phyloP scores from a whole-genome alignment of 75 land plant genomes.

The Pseudotsuga menziesii region DNA sequence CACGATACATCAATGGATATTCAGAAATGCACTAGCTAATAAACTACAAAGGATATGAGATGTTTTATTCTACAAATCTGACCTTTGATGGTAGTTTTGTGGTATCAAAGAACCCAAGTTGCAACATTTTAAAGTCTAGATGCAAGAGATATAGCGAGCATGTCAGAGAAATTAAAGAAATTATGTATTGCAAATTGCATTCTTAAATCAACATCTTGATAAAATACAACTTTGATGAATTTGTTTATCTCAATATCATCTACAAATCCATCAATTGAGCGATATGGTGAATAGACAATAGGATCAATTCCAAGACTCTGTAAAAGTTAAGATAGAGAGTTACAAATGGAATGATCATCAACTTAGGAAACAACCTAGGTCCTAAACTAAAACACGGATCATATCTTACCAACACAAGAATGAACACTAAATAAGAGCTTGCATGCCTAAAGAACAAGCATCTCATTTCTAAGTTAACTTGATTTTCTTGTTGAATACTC shows the following conservation, averaged over 20 bases:
- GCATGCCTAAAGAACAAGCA: conserved; percentile 77
- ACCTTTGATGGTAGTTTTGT: no score
- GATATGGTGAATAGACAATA: conserved; percentile 95
- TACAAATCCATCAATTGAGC: conserved; percentile 82
- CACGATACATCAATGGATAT: no score
- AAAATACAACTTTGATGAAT: conserved; percentile 1
- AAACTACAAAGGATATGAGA: no score
- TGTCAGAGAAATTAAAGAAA: no score
- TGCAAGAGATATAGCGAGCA: no score
- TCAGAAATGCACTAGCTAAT: no score
- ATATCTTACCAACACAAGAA: neutral
- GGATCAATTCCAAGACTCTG: conserved; percentile 95
- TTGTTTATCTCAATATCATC: conserved; percentile 72
- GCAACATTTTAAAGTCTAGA: no score
- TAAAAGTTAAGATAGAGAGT: conserved; percentile 1
- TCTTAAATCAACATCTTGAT: neutral
- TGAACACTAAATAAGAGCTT: conserved; percentile 8
- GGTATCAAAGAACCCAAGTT: no score
- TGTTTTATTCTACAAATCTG: no score
- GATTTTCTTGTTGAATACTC: conserved; percentile 96
- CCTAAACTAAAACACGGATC: neutral
- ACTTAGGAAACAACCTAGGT: neutral
- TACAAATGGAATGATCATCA: conserved; percentile 3
- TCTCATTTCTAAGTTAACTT: conserved; percentile 87
- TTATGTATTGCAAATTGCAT: no score